Conservation (phyloP, 2,329 filamentous ascomycete species). For the Stemphylium vesicarium region DNA sequence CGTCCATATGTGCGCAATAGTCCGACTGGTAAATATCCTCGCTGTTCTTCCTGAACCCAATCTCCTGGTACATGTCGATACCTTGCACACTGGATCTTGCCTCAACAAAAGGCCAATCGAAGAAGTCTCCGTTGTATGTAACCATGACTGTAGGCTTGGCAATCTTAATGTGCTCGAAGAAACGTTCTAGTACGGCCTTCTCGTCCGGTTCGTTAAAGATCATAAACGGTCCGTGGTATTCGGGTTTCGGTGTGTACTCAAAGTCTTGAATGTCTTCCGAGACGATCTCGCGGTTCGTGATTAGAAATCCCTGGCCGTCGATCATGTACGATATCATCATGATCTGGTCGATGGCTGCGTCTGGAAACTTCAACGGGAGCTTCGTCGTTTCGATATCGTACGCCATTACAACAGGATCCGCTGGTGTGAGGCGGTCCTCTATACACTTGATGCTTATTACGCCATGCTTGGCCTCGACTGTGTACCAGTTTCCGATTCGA, state of each 20-base stretch:
- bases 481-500: conserved; percentile 96
- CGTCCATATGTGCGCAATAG: conserved; percentile 98
- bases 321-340: conserved; percentile 99
- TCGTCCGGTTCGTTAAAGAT: conserved; percentile 98
- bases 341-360: conserved; percentile 91
- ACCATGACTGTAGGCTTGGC: conserved; percentile 94
- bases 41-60: conserved; percentile 92
- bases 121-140: conserved; percentile 99
- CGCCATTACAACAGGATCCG: conserved; percentile 97
- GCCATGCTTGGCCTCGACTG: conserved; percentile 91
- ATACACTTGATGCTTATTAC: conserved; percentile 82
- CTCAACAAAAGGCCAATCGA: conserved; percentile 99
- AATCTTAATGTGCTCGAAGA: conserved; percentile 95
- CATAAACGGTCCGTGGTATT: conserved; percentile 94
- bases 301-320: conserved; percentile 95
- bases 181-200: conserved; percentile 83
- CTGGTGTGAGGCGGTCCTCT: conserved; percentile 84
- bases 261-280: conserved; percentile 98
- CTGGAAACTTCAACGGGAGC: conserved; percentile 93
- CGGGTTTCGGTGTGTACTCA: conserved; percentile 96
- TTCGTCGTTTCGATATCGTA: conserved; percentile 99
- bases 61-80: conserved; percentile 99
- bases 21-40: conserved; percentile 97
- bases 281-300: conserved; percentile 97
- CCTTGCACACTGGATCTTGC: conserved; percentile 89